Conservation (phyloP, 495 filamentous ascomycete species). For the Aspergillus panamensis region DNA sequence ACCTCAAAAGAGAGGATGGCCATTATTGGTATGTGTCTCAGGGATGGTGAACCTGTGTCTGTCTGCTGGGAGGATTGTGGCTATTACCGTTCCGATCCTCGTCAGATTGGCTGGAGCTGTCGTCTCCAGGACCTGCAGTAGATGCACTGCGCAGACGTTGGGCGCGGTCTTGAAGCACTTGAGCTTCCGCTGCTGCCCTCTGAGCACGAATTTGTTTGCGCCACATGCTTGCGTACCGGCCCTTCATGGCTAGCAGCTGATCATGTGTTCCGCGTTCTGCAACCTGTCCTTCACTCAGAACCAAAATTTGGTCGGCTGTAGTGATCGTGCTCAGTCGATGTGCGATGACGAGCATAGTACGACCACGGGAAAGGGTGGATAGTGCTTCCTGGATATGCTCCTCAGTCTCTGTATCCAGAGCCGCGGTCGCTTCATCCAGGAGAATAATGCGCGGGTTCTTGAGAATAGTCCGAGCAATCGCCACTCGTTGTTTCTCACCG, state of each 20-base stretch:
- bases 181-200: constrained; percentile 71
- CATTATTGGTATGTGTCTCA: background rate
- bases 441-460: constrained; percentile 96
- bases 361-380: constrained; percentile 70
- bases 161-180: constrained; percentile 49
- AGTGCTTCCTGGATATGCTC: constrained; percentile 91
- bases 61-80: constrained; percentile 21
- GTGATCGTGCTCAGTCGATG: constrained; percentile 95
- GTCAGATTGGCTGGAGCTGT: constrained; percentile 53
- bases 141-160: constrained; percentile 45
- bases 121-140: constrained; percentile 36
- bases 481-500: constrained; percentile 95
- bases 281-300: constrained; percentile 81
- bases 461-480: constrained; percentile 92
- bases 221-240: constrained; percentile 92
- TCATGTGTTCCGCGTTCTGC: constrained; percentile 84
- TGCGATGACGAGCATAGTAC: constrained; percentile 81
- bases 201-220: constrained; percentile 89
- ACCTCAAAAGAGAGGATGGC: background rate
- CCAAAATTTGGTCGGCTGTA: constrained; percentile 89
- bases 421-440: constrained; percentile 93
- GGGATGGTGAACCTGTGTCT: constrained; percentile 18
- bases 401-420: constrained; percentile 92
- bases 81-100: constrained; percentile 42
- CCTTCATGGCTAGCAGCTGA: constrained; percentile 71